These are phyloP conservation scores for Cryphonectria nitschkei DNA, from an alignment of 2,329 filamentous ascomycete species.

Conservation along the genomic window DNA sequence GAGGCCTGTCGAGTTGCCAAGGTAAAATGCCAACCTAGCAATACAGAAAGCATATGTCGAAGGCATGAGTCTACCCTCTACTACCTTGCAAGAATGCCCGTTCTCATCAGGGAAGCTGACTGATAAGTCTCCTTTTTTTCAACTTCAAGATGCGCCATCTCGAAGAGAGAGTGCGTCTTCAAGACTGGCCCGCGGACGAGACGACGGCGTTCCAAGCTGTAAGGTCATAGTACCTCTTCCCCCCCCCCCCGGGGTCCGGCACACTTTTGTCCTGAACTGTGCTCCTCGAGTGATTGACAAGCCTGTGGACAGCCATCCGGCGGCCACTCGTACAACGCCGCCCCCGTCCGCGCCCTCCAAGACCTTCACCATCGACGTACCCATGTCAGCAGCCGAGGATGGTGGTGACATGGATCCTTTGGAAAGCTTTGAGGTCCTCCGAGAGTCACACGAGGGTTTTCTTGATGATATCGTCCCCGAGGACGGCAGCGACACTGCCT, in stretches of 20 bases:
- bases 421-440: slow-evolving; percentile 47
- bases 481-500: slow-evolving; percentile 27
- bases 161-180: slow-evolving; percentile 58
- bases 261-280: neutral
- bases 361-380: slow-evolving; percentile 58
- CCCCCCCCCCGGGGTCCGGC: neutral
- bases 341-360: slow-evolving; percentile 48
- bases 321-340: slow-evolving; percentile 31
- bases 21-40: slow-evolving; percentile 55
- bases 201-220: slow-evolving; percentile 49
- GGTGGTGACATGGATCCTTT: slow-evolving; percentile 36
- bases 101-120: neutral
- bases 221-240: slow-evolving; percentile 31
- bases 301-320: slow-evolving; percentile 14
- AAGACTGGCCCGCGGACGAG: slow-evolving; percentile 55
- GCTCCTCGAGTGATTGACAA: neutral
- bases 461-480: slow-evolving; percentile 40
- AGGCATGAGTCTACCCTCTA: slow-evolving; percentile 43
- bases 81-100: neutral
- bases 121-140: slow-evolving; percentile 6
- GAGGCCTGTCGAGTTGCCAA: slow-evolving; percentile 59
- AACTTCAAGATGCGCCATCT: slow-evolving; percentile 51
- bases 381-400: slow-evolving; percentile 45
- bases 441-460: slow-evolving; percentile 46
- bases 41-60: slow-evolving; percentile 53